Evolutionary conservation across 2,329 filamentous ascomycete species (phyloP).

Genomic region (Xylaria sp.): DNA sequence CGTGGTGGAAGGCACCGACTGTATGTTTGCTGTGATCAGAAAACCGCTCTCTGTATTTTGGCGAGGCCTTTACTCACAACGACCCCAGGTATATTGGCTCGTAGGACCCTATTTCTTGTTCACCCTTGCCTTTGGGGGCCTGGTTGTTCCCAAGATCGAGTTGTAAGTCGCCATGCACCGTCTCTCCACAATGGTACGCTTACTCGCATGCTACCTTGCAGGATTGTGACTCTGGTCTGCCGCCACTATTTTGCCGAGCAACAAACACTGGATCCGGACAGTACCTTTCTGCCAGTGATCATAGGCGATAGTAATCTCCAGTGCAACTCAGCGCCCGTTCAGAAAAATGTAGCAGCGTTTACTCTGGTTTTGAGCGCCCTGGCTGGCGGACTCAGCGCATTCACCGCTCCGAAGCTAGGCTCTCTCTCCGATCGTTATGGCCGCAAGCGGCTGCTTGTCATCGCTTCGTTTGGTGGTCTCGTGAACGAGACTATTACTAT

Average conservation of each 20-base stretch:
- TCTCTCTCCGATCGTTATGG: conserved; percentile 89
- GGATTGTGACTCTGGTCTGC: conserved; percentile 84
- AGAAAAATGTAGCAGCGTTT: conserved; percentile 80
- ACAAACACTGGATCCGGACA: conserved; percentile 66
- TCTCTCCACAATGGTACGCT: conserved; percentile 6
- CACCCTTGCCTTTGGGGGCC: conserved; percentile 86
- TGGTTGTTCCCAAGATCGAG: conserved; percentile 87
- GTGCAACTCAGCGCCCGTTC: conserved; percentile 83
- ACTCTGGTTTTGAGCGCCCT: conserved; percentile 79
- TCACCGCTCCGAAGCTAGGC: conserved; percentile 85
- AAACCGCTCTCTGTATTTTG: background rate
- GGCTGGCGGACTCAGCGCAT: conserved; percentile 79
- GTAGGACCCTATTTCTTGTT: conserved; percentile 83
- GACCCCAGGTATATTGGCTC: conserved; percentile 79
- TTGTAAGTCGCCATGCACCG: conserved; percentile 59
- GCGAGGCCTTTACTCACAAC: conserved; percentile 42
- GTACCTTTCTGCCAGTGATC: conserved; percentile 71
- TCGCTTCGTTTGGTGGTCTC: conserved; percentile 80
- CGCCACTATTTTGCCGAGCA: conserved; percentile 81
- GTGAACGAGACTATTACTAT: conserved; percentile 81
- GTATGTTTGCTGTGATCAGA: conserved; percentile 54
- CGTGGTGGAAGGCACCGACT: conserved; percentile 72
- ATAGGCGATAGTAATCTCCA: conserved; percentile 78
- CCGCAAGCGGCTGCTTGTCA: conserved; percentile 76
- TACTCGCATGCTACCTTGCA: conserved; percentile 42